These are phyloP conservation scores for Capsicum pubescens DNA, from an alignment of 257 asterid species.

Conservation along the genomic window DNA sequence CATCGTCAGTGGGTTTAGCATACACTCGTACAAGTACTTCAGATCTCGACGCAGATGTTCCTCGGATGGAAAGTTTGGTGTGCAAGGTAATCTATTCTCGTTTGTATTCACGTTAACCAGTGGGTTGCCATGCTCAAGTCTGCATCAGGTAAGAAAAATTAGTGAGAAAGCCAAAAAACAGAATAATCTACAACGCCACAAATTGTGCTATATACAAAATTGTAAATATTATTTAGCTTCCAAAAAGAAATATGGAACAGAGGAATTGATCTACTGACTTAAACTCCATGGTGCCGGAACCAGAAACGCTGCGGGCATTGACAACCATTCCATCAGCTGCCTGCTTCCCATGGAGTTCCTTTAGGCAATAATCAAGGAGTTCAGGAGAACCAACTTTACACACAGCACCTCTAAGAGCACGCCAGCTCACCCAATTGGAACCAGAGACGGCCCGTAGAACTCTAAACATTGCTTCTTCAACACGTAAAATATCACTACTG, in stretches of 20 bases:
- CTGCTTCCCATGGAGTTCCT: slow-evolving; percentile 78
- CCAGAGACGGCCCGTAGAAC: slow-evolving; percentile 87
- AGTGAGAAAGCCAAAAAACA: neutral
- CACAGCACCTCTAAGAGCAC: slow-evolving; percentile 94
- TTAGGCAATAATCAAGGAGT: slow-evolving; percentile 90
- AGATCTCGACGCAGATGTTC: slow-evolving; percentile 74
- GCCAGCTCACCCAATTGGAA: slow-evolving; percentile 94
- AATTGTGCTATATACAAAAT: neutral
- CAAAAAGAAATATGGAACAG: neutral
- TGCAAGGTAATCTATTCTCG: slow-evolving; percentile 31
- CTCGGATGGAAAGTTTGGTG: slow-evolving; percentile 54
- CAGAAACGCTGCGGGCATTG: slow-evolving; percentile 60
- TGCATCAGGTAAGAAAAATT: slow-evolving; percentile 39
- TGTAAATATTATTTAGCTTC: neutral
- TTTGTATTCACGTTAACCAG: slow-evolving; percentile 37
- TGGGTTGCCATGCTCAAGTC: slow-evolving; percentile 78
- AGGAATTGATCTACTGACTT: slow-evolving; percentile 49
- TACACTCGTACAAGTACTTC: slow-evolving; percentile 64
- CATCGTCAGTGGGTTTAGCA: slow-evolving; percentile 74
- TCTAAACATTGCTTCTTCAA: slow-evolving; percentile 85
- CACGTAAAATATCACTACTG: slow-evolving; percentile 60
- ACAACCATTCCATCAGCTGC: slow-evolving; percentile 84
- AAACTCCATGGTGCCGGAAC: slow-evolving; percentile 84
- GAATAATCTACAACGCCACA: neutral
- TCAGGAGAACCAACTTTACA: slow-evolving; percentile 81